A percentile compares a stretch with the other conserved stretches of the same genome.
Conservation (phyloP, 805 yeast species). For the Suhomyces sp. region DNA sequence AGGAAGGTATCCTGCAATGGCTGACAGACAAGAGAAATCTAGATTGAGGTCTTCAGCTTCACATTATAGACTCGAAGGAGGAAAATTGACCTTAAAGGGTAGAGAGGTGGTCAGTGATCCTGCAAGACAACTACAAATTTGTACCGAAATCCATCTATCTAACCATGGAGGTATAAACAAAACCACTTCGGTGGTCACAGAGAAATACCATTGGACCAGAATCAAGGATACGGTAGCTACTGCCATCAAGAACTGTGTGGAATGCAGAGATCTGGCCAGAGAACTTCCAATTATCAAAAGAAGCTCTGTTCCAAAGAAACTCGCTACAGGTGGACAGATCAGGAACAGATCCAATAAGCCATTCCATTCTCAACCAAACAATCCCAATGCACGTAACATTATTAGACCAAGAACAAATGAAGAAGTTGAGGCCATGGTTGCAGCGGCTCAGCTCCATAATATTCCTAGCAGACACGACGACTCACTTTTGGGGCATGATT, state of each 20-base stretch:
- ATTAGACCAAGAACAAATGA: constrained; percentile 18
- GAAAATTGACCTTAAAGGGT: constrained; percentile 72
- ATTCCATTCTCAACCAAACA: constrained; percentile 10
- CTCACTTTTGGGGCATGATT: constrained; percentile 38
- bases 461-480: constrained; percentile 30
- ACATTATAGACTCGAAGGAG: constrained; percentile 69
- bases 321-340: constrained; percentile 5
- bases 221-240: constrained; percentile 84
- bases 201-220: constrained; percentile 86
- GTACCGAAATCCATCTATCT: constrained; percentile 63
- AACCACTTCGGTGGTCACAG: constrained; percentile 74
- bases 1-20: constrained; percentile 81
- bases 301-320: constrained; percentile 18
- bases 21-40: constrained; percentile 84
- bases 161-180: constrained; percentile 88
- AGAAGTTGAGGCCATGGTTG: constrained; percentile 37
- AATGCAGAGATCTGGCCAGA: constrained; percentile 57
- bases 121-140: constrained; percentile 69
- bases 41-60: constrained; percentile 77
- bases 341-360: constrained; percentile 2
- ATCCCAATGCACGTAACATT: constrained; percentile 22
- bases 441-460: constrained; percentile 26
- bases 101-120: constrained; percentile 83
- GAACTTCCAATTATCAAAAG: constrained; percentile 17
- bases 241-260: constrained; percentile 72